A percentile compares a stretch with the other conserved stretches of the same genome.
Evolutionary conservation across 2,329 filamentous ascomycete genomes (phyloP).

Genomic region (Knufia fluminis): DNA sequence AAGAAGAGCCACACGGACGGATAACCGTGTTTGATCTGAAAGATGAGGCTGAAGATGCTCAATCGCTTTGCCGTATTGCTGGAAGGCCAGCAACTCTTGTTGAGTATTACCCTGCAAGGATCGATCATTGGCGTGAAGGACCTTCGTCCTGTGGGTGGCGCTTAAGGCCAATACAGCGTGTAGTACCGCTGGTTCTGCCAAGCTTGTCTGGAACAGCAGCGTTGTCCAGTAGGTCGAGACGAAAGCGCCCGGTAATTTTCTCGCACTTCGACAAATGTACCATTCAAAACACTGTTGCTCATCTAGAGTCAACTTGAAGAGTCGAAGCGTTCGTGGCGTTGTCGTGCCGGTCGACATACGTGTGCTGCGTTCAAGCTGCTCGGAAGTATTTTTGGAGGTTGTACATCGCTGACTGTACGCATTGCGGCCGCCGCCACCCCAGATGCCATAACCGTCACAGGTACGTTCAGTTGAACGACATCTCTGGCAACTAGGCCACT

Average conservation of each 20-base stretch:
- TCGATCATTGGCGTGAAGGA: constrained; percentile 4
- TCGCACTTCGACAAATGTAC: constrained; percentile 22
- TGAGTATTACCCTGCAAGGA: constrained; percentile 10
- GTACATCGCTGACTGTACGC: background rate
- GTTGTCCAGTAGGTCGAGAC: constrained; percentile 32
- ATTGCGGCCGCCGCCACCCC: constrained; percentile 31
- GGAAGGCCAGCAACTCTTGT: constrained; percentile 28
- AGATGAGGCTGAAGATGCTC: constrained; percentile 27
- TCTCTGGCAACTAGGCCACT: constrained; percentile 28
- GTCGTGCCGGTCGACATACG: background rate
- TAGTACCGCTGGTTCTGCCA: constrained; percentile 32
- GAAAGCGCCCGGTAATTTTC: constrained; percentile 31
- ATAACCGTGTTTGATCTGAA: constrained; percentile 21
- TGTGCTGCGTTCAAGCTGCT: background rate
- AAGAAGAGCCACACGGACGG: constrained; percentile 32
- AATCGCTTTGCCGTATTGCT: constrained; percentile 36
- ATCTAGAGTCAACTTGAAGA: constrained; percentile 14
- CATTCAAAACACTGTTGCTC: constrained; percentile 26
- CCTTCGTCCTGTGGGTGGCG: constrained; percentile 27
- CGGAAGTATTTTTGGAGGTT: background rate
- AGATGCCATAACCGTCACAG: constrained; percentile 38
- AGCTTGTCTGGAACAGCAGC: constrained; percentile 32
- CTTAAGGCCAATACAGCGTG: constrained; percentile 36
- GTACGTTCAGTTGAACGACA: constrained; percentile 29
- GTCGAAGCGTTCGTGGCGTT: background rate